Evolutionary conservation across 2,329 filamentous ascomycete genomes (phyloP).

Genomic region (Colletotrichum liriopes): DNA sequence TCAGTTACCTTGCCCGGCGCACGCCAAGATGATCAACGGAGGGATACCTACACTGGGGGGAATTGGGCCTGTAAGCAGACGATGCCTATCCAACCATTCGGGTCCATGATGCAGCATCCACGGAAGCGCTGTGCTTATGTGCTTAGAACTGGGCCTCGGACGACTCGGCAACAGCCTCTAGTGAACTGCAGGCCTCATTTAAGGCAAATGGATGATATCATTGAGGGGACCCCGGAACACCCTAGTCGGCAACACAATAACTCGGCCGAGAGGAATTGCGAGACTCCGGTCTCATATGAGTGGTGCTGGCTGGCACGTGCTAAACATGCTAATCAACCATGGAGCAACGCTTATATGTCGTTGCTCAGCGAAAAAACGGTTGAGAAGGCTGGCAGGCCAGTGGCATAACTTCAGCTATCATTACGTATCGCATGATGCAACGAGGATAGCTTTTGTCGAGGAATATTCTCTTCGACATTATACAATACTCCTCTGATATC

Average conservation of each 20-base stretch:
- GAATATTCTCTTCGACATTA: neutral
- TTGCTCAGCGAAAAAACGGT: neutral
- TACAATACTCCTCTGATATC: neutral
- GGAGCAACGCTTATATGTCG: no score
- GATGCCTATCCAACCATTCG: neutral
- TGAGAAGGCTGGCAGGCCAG: neutral
- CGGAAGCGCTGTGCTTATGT: no score
- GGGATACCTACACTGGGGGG: neutral
- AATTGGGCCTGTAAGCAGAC: neutral
- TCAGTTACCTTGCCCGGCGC: neutral
- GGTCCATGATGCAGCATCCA: neutral
- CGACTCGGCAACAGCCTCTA: neutral
- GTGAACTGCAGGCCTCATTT: no score
- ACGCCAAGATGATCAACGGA: neutral
- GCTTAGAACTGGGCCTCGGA: no score
- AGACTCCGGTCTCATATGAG: no score
- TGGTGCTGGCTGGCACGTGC: neutral
- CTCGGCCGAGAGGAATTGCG: neutral
- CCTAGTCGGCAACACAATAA: fast-evolving
- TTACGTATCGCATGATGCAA: neutral
- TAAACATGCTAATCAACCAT: neutral
- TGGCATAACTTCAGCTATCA: no score
- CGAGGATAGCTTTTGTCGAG: fast-evolving
- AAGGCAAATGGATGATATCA: no score
- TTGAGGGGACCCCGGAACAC: no score